Conservation (phyloP, 306 rosid genomes). For the Gastrolobium bilobum region DNA sequence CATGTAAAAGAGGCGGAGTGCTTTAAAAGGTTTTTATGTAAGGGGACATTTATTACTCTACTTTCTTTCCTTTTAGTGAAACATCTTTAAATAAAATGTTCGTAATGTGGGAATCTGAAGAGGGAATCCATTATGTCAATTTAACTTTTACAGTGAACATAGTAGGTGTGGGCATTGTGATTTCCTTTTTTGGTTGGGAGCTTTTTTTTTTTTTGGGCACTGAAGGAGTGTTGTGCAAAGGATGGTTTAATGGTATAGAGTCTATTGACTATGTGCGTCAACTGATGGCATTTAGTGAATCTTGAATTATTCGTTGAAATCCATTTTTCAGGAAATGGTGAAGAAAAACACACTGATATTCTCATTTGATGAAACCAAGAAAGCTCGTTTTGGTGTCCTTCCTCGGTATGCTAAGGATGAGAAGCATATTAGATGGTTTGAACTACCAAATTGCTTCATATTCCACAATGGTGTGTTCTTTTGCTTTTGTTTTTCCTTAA, state of each 20-base stretch:
- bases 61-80: not conserved
- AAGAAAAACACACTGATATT: slow-evolving; percentile 80
- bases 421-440: slow-evolving; percentile 85
- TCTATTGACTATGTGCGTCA: slow-evolving; percentile 14
- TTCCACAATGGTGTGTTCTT: slow-evolving; percentile 84
- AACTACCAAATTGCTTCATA: slow-evolving; percentile 97
- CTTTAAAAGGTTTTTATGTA: not conserved
- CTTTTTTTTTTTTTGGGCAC: not conserved
- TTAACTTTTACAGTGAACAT: slow-evolving; percentile 7
- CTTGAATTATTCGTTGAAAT: slow-evolving; percentile 39
- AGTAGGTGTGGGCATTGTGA: not conserved
- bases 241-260: slow-evolving; percentile 8
- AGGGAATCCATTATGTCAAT: not conserved
- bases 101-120: not conserved
- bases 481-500: slow-evolving; percentile 30
- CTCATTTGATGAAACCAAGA: slow-evolving; percentile 84
- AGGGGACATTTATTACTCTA: not conserved
- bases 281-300: slow-evolving; percentile 27
- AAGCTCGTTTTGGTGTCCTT: slow-evolving; percentile 92
- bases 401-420: slow-evolving; percentile 96
- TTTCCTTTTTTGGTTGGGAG: not conserved
- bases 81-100: not conserved
- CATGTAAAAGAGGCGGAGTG: not conserved
- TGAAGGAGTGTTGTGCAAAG: not conserved
- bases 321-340: slow-evolving; percentile 90